Conservation (phyloP, 139 green algal genomes). For the Chara braunii region DNA sequence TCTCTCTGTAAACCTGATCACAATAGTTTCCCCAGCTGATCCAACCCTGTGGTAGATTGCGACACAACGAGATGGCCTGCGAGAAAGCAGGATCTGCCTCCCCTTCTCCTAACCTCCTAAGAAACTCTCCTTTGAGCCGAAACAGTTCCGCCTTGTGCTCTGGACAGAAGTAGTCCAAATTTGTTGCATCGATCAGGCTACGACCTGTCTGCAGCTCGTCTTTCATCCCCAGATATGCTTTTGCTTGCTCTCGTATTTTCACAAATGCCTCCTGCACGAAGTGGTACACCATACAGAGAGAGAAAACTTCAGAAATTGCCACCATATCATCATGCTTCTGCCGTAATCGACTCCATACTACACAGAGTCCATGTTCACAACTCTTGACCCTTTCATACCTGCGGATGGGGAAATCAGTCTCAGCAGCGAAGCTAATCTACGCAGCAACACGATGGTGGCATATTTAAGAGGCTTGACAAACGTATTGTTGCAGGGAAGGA, state of each 20-base stretch:
- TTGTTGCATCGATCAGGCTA: constrained; percentile 84
- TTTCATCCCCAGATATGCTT: constrained; percentile 55
- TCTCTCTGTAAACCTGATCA: constrained; percentile 53
- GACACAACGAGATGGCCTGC: constrained; percentile 70
- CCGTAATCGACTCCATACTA: no score
- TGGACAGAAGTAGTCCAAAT: constrained; percentile 93
- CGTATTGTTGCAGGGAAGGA: no score
- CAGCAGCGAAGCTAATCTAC: no score
- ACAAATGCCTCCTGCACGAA: constrained; percentile 88
- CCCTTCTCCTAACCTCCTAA: constrained; percentile 47
- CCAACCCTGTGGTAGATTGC: constrained; percentile 72
- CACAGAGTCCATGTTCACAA: no score
- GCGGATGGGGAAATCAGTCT: no score
- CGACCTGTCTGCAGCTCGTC: constrained; percentile 63
- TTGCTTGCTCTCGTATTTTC: constrained; percentile 85
- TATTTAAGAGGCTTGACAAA: no score
- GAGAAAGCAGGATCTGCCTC: constrained; percentile 58
- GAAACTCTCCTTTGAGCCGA: constrained; percentile 67
- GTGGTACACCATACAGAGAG: no score
- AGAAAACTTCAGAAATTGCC: no score
- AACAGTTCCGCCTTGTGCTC: constrained; percentile 86
- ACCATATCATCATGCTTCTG: no score
- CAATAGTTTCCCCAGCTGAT: constrained; percentile 82
- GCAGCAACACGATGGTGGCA: no score
- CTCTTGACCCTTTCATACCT: no score